Conservation (phyloP, 139 green algal species). For the Pleodorina starrii region DNA sequence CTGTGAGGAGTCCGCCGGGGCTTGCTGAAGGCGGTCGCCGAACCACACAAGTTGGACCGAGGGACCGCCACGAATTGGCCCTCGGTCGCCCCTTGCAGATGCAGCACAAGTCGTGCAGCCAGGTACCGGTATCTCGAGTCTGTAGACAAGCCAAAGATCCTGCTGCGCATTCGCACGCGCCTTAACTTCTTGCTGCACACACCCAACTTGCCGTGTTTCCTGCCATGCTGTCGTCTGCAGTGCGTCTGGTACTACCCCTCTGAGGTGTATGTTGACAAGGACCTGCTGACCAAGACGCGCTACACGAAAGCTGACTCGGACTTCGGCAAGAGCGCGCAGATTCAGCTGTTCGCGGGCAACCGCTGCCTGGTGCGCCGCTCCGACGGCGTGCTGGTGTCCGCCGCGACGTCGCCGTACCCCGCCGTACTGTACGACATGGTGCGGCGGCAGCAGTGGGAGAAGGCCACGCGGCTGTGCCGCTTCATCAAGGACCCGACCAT, state of each 20-base stretch:
- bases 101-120: too few species aligned
- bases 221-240: too few species aligned
- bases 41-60: too few species aligned
- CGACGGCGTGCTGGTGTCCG: constrained; percentile 74
- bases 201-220: too few species aligned
- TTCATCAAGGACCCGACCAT: constrained; percentile 80
- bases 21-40: too few species aligned
- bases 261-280: constrained; percentile 76
- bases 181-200: too few species aligned
- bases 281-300: constrained; percentile 73
- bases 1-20: too few species aligned
- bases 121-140: too few species aligned
- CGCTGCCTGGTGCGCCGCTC: constrained; percentile 62
- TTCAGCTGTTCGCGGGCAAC: constrained; percentile 65
- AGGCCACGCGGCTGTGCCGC: constrained; percentile 82
- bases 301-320: constrained; percentile 65
- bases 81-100: too few species aligned
- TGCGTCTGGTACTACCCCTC: constrained; percentile 85
- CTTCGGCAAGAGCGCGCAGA: constrained; percentile 67
- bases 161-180: too few species aligned
- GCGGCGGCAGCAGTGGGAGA: constrained; percentile 73
- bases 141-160: too few species aligned
- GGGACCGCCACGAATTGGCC: too few species aligned
- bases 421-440: constrained; percentile 77
- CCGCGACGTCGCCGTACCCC: constrained; percentile 68